Percentiles rank a stretch among this genome's conserved stretches.
phyloP scores from a whole-genome alignment of 2,329 filamentous ascomycete species.

The Monosporascus cannonballus region DNA sequence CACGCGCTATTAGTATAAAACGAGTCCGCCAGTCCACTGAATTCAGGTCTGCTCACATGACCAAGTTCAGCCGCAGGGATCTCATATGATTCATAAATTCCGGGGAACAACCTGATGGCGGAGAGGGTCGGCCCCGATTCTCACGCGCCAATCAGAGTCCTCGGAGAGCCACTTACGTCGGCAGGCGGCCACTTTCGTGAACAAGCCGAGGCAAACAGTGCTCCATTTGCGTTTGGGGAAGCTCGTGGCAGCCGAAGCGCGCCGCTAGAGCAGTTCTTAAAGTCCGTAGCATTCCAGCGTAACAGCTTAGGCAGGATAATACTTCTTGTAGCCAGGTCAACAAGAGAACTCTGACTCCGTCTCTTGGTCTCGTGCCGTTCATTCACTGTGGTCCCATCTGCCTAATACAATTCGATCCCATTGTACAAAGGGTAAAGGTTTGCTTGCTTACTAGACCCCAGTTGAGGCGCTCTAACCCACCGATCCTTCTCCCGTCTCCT shows the following conservation, averaged over 20 bases:
- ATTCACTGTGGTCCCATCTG: neutral
- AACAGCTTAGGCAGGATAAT: too few species aligned
- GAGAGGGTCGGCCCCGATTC: neutral
- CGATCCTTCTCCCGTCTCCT: neutral
- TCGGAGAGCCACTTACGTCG: neutral
- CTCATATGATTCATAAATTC: neutral
- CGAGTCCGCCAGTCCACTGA: too few species aligned
- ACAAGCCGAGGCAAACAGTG: neutral
- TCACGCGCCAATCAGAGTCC: neutral
- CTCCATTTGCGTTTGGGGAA: neutral
- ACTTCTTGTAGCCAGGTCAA: too few species aligned
- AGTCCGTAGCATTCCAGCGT: neutral
- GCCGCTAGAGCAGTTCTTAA: neutral
- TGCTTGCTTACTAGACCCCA: too few species aligned
- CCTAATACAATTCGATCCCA: neutral
- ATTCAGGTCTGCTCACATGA: too few species aligned
- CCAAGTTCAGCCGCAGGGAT: neutral
- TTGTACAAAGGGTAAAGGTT: too few species aligned
- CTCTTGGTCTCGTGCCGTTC: neutral
- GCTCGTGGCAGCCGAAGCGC: neutral
- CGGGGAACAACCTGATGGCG: neutral
- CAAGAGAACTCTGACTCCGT: neutral
- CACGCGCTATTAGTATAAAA: too few species aligned
- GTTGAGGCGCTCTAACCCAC: neutral
- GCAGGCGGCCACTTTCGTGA: neutral